A percentile compares a stretch with the other conserved stretches of the same genome.
Conservation (phyloP, 2,329 filamentous ascomycete genomes). For the Colletotrichum melonis region DNA sequence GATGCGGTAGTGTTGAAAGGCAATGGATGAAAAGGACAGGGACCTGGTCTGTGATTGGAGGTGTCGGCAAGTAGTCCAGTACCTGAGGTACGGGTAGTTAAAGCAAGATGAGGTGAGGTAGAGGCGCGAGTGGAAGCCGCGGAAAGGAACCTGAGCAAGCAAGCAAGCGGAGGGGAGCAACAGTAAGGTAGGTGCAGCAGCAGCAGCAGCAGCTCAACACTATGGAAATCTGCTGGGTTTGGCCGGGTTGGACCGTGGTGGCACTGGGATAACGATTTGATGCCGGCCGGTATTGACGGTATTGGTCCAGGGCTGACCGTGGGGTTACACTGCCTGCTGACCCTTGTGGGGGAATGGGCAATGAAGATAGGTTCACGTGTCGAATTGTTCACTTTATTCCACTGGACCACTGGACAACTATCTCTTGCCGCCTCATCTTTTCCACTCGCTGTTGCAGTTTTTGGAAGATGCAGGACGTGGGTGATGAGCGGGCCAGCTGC, state of each 20-base stretch:
- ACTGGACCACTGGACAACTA: neutral
- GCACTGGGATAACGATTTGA: neutral
- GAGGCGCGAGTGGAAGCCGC: conserved; percentile 19
- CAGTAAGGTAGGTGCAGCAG: conserved; percentile 1
- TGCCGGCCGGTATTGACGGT: conserved; percentile 4
- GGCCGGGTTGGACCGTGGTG: conserved; percentile 20
- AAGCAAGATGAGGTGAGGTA: neutral
- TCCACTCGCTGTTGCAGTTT: neutral
- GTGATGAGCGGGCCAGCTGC: conserved; percentile 19
- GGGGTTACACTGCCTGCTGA: conserved; percentile 34
- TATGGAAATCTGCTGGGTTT: conserved; percentile 32
- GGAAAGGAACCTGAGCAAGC: conserved; percentile 1
- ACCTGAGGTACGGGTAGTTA: too few relatives aligned
- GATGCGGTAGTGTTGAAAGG: conserved; percentile 6
- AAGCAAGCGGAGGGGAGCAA: neutral
- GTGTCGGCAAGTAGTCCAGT: neutral
- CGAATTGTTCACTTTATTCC: conserved; percentile 9
- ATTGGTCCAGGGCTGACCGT: conserved; percentile 5
- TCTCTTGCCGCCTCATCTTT: neutral
- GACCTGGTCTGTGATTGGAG: conserved; percentile 32
- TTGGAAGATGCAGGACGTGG: neutral
- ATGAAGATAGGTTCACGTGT: conserved; percentile 32
- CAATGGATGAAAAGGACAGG: conserved; percentile 29
- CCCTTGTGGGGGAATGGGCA: conserved; percentile 31
- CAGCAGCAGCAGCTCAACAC: conserved; percentile 21